These are phyloP conservation scores for Candolleomyces aberdarensis DNA, from an alignment of 768 basidiomycete genomes.

Conservation along the genomic window DNA sequence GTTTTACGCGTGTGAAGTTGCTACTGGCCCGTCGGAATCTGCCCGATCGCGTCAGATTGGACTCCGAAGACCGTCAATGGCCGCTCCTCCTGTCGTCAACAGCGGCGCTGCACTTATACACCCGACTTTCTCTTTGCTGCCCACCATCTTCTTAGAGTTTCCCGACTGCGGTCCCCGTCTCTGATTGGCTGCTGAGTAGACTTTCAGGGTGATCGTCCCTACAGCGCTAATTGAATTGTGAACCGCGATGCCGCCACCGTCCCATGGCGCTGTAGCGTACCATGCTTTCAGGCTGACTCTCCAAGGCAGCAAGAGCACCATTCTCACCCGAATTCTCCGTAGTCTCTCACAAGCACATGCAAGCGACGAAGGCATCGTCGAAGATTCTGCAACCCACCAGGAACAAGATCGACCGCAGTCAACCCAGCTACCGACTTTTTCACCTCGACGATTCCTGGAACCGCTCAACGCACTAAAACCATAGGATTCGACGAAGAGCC, in stretches of 20 bases:
- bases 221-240: background rate
- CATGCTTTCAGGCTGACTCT: background rate
- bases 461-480: conserved; percentile 5
- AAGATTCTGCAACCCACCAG: background rate
- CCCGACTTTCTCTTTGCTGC: too few species aligned
- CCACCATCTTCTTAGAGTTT: too few species aligned
- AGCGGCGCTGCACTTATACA: background rate
- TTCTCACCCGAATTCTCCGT: background rate
- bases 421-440: conserved; percentile 8
- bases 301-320: background rate
- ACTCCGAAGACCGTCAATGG: background rate
- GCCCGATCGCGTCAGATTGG: background rate
- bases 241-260: background rate
- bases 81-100: background rate
- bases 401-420: conserved; percentile 3
- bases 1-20: background rate
- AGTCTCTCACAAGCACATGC: background rate
- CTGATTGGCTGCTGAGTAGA: too few species aligned
- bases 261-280: background rate
- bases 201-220: too few species aligned
- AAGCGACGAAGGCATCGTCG: background rate
- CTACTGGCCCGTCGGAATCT: background rate
- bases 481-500: conserved; percentile 11
- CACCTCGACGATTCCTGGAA: conserved; percentile 2
- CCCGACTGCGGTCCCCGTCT: too few species aligned